Conservation (phyloP, 257 asterid genomes). For the Pogostemon cablin region DNA sequence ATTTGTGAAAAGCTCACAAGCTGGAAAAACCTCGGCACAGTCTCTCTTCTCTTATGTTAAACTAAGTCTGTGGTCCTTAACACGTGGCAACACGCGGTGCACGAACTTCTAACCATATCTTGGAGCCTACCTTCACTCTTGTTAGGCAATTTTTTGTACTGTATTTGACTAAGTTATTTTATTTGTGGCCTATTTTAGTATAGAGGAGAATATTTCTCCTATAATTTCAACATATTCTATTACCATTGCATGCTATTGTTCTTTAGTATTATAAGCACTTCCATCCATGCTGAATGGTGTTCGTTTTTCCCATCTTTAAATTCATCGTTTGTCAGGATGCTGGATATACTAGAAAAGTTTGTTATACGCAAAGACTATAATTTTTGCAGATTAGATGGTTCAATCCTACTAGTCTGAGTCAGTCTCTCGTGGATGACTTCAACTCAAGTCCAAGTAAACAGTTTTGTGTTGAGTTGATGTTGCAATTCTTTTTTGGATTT, state of each 20-base stretch:
- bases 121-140: too few species aligned
- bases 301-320: neutral
- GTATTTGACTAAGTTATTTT: too few species aligned
- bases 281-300: neutral
- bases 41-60: too few species aligned
- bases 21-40: too few species aligned
- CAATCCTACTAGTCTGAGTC: slow-evolving; percentile 78
- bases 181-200: neutral
- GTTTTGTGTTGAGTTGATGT: slow-evolving; percentile 43
- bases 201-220: neutral
- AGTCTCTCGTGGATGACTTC: slow-evolving; percentile 88
- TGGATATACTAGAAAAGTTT: slow-evolving; percentile 91
- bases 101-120: too few species aligned
- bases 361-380: slow-evolving; percentile 88
- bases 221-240: neutral
- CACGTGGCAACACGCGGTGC: too few species aligned
- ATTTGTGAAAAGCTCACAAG: too few species aligned
- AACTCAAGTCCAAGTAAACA: slow-evolving; percentile 96
- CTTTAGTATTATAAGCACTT: neutral
- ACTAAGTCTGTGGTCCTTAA: too few species aligned
- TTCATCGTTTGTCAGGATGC: slow-evolving; percentile 62
- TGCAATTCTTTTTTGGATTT: neutral
- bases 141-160: too few species aligned
- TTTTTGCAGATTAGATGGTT: slow-evolving; percentile 90
- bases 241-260: too few species aligned